Evolutionary conservation across 208 protist genomes (phyloP).

Genomic region (Acanthamoeba royreba): DNA sequence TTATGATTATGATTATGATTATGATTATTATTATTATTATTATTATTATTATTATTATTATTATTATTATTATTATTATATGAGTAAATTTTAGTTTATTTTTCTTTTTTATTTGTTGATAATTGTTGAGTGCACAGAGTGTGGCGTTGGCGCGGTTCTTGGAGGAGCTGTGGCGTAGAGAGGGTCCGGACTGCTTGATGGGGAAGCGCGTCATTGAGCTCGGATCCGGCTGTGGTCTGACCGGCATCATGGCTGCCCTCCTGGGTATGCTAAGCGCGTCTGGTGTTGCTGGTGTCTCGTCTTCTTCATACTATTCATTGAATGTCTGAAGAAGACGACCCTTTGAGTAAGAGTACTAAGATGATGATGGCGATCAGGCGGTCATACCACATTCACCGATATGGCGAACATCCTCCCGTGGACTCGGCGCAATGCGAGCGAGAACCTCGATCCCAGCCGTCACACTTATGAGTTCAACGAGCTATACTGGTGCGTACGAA

Average conservation of each 20-base stretch:
- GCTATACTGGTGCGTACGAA: background rate
- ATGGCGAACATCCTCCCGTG: background rate
- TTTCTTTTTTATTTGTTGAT: background rate
- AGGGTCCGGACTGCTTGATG: background rate
- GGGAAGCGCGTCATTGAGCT: slow-evolving; percentile 8
- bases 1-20: too few relatives aligned
- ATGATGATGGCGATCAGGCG: background rate
- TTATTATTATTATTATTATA: too few relatives aligned
- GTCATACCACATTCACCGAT: background rate
- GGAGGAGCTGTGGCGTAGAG: background rate
- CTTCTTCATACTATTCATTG: background rate
- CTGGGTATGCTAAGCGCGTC: too few relatives aligned
- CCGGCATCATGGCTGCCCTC: background rate
- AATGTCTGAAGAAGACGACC: background rate
- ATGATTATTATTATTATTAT: too few relatives aligned
- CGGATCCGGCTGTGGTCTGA: background rate
- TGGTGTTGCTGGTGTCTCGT: background rate
- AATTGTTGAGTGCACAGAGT: too few relatives aligned
- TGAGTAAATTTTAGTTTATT: too few relatives aligned
- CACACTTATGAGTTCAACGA: background rate
- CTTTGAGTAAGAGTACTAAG: background rate
- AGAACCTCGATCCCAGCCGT: background rate
- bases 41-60: too few relatives aligned
- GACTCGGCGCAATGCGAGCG: background rate
- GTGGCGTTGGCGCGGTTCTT: background rate